These are phyloP conservation scores for Cephalotrichum gorgonifer DNA, from an alignment of 2,329 filamentous ascomycete species.

Conservation along the genomic window DNA sequence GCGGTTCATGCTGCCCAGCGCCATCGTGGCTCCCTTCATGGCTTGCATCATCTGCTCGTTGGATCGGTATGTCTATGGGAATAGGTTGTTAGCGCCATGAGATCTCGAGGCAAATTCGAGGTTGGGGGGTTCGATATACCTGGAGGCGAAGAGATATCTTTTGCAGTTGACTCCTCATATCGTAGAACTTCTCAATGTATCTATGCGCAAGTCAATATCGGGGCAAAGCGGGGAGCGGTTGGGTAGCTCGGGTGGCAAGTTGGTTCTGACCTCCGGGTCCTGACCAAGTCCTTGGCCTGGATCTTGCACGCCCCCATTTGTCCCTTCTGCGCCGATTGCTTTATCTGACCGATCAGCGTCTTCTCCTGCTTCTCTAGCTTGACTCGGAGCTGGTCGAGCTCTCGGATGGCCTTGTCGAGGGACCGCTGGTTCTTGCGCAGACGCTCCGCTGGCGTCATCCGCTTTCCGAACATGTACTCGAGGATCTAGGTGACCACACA, in stretches of 20 bases:
- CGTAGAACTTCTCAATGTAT: conserved; percentile 97
- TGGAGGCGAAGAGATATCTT: conserved; percentile 92
- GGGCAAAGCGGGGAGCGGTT: not conserved
- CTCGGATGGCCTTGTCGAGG: conserved; percentile 92
- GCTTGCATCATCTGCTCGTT: conserved; percentile 99
- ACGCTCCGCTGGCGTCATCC: conserved; percentile 91
- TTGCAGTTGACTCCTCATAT: conserved; percentile 94
- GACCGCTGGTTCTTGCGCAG: conserved; percentile 91
- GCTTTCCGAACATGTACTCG: conserved; percentile 99
- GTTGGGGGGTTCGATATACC: conserved; percentile 35
- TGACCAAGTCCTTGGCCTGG: conserved; percentile 91
- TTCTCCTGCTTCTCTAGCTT: conserved; percentile 99
- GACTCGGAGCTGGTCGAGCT: conserved; percentile 86
- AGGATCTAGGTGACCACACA: conserved; percentile 56
- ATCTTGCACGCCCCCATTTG: conserved; percentile 99
- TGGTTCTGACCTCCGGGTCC: conserved; percentile 64
- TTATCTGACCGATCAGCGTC: conserved; percentile 91
- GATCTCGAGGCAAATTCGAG: not conserved
- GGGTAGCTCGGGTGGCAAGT: not conserved
- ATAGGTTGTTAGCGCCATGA: not conserved
- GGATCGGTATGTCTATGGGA: conserved; percentile 76
- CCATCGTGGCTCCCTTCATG: conserved; percentile 93
- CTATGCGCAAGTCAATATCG: conserved; percentile 27
- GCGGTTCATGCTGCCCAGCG: conserved; percentile 92
- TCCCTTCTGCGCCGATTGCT: conserved; percentile 94